phyloP scores from a whole-genome alignment of 768 basidiomycete genomes.

The Termitomyces sp. region DNA sequence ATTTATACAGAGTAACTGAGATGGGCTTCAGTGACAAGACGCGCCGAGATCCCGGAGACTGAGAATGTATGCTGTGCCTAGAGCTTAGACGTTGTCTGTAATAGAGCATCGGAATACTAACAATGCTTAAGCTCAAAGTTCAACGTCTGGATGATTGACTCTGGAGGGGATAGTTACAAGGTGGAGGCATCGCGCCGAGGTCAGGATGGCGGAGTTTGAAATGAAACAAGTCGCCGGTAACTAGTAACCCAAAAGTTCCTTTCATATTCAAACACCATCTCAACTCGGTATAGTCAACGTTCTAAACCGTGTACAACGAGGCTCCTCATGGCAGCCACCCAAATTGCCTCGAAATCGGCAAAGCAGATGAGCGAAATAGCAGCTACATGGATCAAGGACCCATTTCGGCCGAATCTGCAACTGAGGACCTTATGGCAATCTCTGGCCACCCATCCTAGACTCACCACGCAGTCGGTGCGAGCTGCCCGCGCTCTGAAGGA shows the following conservation, averaged over 20 bases:
- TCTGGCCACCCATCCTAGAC: slow-evolving; percentile 60
- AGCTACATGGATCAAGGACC: slow-evolving; percentile 61
- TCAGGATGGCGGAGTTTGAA: slow-evolving; percentile 8
- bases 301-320: not conserved
- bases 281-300: not conserved
- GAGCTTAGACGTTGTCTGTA: not conserved
- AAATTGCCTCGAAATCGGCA: slow-evolving; percentile 28
- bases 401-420: slow-evolving; percentile 74
- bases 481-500: slow-evolving; percentile 51
- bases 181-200: not conserved
- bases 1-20: not conserved
- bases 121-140: not conserved
- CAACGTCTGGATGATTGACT: not conserved
- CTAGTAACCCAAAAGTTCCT: not conserved
- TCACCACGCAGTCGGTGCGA: slow-evolving; percentile 55
- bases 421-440: slow-evolving; percentile 59
- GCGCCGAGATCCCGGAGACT: not conserved
- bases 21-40: not conserved
- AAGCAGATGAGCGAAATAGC: slow-evolving; percentile 53
- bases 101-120: not conserved
- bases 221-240: not conserved
- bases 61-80: not conserved
- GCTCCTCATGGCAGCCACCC: slow-evolving; percentile 16
- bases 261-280: not conserved
- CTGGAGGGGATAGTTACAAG: not conserved